Evolutionary conservation across 768 basidiomycete species (phyloP).

Genomic region (Lyophyllum shimeji): DNA sequence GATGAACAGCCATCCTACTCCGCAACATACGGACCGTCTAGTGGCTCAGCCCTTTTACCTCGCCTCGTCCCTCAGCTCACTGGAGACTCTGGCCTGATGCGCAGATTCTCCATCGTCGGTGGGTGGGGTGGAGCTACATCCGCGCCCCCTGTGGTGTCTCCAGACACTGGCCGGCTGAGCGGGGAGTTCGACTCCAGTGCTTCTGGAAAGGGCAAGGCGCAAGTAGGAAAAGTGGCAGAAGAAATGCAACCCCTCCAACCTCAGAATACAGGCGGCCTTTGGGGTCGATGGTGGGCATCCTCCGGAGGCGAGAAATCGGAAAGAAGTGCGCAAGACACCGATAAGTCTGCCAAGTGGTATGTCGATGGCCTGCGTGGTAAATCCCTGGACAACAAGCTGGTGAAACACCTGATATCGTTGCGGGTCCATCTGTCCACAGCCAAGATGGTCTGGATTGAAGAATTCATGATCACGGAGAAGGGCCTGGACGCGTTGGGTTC

Average conservation of each 20-base stretch:
- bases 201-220: slow-evolving; percentile 24
- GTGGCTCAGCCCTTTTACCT: slow-evolving; percentile 55
- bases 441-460: slow-evolving; percentile 72
- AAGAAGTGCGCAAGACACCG: slow-evolving; percentile 33
- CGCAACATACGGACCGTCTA: slow-evolving; percentile 60
- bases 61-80: slow-evolving; percentile 73
- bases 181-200: slow-evolving; percentile 33
- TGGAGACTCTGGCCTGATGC: slow-evolving; percentile 68
- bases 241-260: slow-evolving; percentile 47
- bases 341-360: slow-evolving; percentile 59
- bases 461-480: slow-evolving; percentile 64
- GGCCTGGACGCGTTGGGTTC: slow-evolving; percentile 66
- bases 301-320: slow-evolving; percentile 53
- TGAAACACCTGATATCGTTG: slow-evolving; percentile 78
- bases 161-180: slow-evolving; percentile 33
- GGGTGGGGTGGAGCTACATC: slow-evolving; percentile 51
- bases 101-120: slow-evolving; percentile 62
- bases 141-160: slow-evolving; percentile 32
- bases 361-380: slow-evolving; percentile 61
- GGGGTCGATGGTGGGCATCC: slow-evolving; percentile 76
- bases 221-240: slow-evolving; percentile 31
- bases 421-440: slow-evolving; percentile 87
- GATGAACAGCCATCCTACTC: slow-evolving; percentile 36
- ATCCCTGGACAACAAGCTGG: slow-evolving; percentile 55
- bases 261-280: slow-evolving; percentile 74